Evolutionary conservation across 176 grass and related monocot species (phyloP), one percentile per base, ranked within the genome.

Genomic region (Eragrostis curvula): DNA sequence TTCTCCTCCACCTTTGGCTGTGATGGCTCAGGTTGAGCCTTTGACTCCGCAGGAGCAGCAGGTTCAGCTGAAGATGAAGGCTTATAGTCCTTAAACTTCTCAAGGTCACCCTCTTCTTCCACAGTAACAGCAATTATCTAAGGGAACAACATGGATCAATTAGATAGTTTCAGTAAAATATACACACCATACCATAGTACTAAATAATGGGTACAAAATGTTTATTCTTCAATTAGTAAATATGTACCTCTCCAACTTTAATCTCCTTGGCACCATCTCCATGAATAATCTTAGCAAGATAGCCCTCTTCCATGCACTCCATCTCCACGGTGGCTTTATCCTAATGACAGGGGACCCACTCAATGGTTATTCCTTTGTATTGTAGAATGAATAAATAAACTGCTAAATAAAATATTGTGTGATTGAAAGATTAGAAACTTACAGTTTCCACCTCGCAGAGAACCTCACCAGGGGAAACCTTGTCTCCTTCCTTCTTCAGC

Each of bases 221-320:
- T 66, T 23, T 15, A 1, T 77, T 78, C 17, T 85, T 81, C 45
- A 72, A 16, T 59, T 8, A 58, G 66, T 58, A 79, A 77, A 63
- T 59, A 52, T 55, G 57, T 84, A 99, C 96, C 85, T 99, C 96
- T 2, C 93, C 93, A 85, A 99, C 96, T 99, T 99, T 88, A 76
- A 96, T 96, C 73, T 95, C 93, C 77, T 99, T 99, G 53, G 96
- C 85, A 84, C 96, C 93, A 86, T 99, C 96, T 61, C 90, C 93
- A 12, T 81, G 87, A 88, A 99, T 50, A 77, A 99, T 99, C 68
- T 99, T 99, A 83, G 93, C 96, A 24, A 99, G 82, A 93, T 93
- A 99, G 28, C 96, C 96, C 70, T 99, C 96, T 87, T 99, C 96
- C 96, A 99, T 96, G 85, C 91, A 94, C 78, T 99, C 96, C 96